Conservation (phyloP, 2,329 filamentous ascomycete genomes). For the Incumbomyces lentus region DNA sequence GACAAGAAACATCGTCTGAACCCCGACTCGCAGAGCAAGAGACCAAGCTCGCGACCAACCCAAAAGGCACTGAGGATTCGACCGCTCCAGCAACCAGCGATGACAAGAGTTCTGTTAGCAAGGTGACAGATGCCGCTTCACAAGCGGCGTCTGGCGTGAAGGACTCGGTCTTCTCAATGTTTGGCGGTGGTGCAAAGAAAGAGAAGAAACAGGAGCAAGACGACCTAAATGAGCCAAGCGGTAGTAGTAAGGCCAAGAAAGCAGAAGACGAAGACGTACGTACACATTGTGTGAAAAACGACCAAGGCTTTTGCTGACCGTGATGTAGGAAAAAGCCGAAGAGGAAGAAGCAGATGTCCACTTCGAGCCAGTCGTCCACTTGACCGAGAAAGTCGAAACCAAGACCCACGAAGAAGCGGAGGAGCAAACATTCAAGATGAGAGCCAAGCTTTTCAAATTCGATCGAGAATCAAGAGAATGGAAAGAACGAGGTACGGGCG, state of each 20-base stretch:
- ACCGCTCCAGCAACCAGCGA: slow-evolving; percentile 16
- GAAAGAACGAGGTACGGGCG: slow-evolving; percentile 98
- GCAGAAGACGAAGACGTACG: slow-evolving; percentile 45
- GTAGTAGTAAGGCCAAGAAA: slow-evolving; percentile 72
- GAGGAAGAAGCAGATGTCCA: slow-evolving; percentile 85
- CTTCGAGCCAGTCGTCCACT: slow-evolving; percentile 90
- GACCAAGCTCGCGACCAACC: slow-evolving; percentile 17
- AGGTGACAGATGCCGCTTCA: slow-evolving; percentile 15
- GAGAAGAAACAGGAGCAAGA: slow-evolving; percentile 72
- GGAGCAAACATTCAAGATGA: slow-evolving; percentile 98
- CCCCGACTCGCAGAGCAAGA: slow-evolving; percentile 16
- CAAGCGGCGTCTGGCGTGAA: slow-evolving; percentile 21
- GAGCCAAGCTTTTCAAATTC: slow-evolving; percentile 98
- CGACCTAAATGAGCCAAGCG: slow-evolving; percentile 75
- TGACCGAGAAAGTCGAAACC: slow-evolving; percentile 92
- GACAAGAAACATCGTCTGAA: slow-evolving; percentile 15
- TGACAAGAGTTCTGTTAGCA: slow-evolving; percentile 17
- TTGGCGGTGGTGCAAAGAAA: slow-evolving; percentile 94
- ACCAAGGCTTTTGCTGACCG: slow-evolving; percentile 7
- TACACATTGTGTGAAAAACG: slow-evolving; percentile 17
- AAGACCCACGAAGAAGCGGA: slow-evolving; percentile 98
- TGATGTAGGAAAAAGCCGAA: slow-evolving; percentile 47
- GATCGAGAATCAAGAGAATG: slow-evolving; percentile 85
- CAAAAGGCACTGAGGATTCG: slow-evolving; percentile 13
- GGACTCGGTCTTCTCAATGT: slow-evolving; percentile 86